These are phyloP conservation scores for Aureobasidium sp. DNA, from an alignment of 2,329 filamentous ascomycete species.

Conservation along the genomic window DNA sequence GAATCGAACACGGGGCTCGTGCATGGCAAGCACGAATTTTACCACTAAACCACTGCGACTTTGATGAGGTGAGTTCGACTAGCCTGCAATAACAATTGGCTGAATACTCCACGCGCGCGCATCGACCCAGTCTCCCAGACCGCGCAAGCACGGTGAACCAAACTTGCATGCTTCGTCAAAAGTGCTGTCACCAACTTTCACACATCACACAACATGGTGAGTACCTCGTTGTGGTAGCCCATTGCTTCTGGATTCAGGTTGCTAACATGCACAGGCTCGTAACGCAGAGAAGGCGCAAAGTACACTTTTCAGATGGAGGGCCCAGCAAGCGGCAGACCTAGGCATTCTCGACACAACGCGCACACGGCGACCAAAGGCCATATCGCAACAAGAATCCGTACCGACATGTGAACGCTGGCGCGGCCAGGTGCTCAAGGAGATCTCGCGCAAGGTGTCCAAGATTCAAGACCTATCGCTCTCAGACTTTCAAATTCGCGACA, in stretches of 20 bases:
- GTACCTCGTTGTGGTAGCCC: background rate
- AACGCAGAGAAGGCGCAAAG: slow-evolving; percentile 82
- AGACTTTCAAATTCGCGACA: slow-evolving; percentile 94
- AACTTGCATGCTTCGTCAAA: background rate
- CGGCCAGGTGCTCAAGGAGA: slow-evolving; percentile 93
- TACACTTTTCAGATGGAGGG: slow-evolving; percentile 94
- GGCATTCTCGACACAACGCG: slow-evolving; percentile 92
- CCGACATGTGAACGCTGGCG: slow-evolving; percentile 95
- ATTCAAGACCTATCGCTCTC: slow-evolving; percentile 89
- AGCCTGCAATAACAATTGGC: no score
- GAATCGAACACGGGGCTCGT: slow-evolving; percentile 16
- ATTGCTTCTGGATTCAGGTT: background rate
- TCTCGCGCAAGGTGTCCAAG: slow-evolving; percentile 90
- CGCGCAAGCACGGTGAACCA: background rate
- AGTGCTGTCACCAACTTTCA: background rate
- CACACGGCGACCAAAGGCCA: slow-evolving; percentile 81
- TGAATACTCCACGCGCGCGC: background rate
- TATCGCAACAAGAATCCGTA: slow-evolving; percentile 78
- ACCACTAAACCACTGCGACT: slow-evolving; percentile 16
- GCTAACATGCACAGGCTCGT: slow-evolving; percentile 57
- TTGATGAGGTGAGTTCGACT: no score
- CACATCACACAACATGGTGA: slow-evolving; percentile 5
- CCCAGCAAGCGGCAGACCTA: slow-evolving; percentile 89
- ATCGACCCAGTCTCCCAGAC: background rate
- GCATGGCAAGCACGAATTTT: slow-evolving; percentile 16